Conservation (phyloP, 352 stramenopile species). For the Globisporangium uncinulatum region DNA sequence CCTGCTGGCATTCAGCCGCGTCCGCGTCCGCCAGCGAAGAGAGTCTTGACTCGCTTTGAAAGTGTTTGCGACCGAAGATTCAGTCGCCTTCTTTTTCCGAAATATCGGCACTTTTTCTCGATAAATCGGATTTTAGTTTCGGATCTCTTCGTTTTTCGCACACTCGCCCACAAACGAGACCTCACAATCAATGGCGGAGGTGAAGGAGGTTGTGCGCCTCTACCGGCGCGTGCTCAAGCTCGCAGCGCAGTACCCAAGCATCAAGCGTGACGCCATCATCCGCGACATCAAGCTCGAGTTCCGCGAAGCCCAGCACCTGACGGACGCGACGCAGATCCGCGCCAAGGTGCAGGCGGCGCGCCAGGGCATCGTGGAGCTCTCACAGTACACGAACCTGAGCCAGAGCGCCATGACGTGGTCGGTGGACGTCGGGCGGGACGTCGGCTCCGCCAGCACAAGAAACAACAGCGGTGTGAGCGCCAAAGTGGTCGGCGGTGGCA, state of each 20-base stretch:
- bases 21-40: background rate
- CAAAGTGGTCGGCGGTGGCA: slow-evolving; percentile 42
- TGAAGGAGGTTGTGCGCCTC: slow-evolving; percentile 62
- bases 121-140: background rate
- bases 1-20: slow-evolving; percentile 10
- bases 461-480: slow-evolving; percentile 13
- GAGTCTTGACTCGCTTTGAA: background rate
- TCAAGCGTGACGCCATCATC: slow-evolving; percentile 80
- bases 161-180: slow-evolving; percentile 8
- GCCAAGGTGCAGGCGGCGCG: slow-evolving; percentile 64
- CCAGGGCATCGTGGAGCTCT: slow-evolving; percentile 70
- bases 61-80: slow-evolving; percentile 13
- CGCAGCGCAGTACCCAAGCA: slow-evolving; percentile 73
- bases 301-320: slow-evolving; percentile 66
- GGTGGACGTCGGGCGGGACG: slow-evolving; percentile 65
- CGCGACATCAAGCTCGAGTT: slow-evolving; percentile 84
- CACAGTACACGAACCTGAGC: slow-evolving; percentile 69
- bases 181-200: slow-evolving; percentile 23
- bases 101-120: background rate
- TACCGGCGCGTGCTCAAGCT: slow-evolving; percentile 84
- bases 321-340: slow-evolving; percentile 49
- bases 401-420: slow-evolving; percentile 51
- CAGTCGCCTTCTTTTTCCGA: background rate
- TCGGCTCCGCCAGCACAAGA: slow-evolving; percentile 16
- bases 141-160: too few relatives aligned